These are phyloP conservation scores for Lactarius evosmus DNA, from an alignment of 768 basidiomycete species.

Conservation along the genomic window DNA sequence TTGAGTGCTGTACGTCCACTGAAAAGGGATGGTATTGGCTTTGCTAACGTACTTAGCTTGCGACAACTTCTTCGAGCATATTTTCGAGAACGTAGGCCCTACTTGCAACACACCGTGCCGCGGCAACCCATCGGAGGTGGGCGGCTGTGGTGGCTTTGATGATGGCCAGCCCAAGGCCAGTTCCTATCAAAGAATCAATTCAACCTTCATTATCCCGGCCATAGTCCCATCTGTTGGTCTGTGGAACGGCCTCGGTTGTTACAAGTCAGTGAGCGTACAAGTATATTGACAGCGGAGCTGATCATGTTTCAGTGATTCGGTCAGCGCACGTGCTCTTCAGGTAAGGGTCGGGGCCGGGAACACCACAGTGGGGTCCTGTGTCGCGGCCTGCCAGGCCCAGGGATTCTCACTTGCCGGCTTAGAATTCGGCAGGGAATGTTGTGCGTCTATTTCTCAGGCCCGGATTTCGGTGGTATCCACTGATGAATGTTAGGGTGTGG, in stretches of 20 bases:
- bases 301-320: constrained; percentile 34
- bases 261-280: constrained; percentile 44
- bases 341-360: constrained; percentile 41
- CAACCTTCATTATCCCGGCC: constrained; percentile 45
- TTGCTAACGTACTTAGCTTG: not conserved
- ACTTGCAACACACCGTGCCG: constrained; percentile 59
- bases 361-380: constrained; percentile 60
- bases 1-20: constrained; percentile 52
- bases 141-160: constrained; percentile 45
- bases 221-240: constrained; percentile 53
- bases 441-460: not conserved
- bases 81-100: constrained; percentile 43
- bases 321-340: constrained; percentile 35
- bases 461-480: not conserved
- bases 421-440: constrained; percentile 30
- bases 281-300: not conserved
- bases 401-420: constrained; percentile 67
- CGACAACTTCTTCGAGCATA: constrained; percentile 40
- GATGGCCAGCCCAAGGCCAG: constrained; percentile 43
- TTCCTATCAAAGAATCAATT: constrained; percentile 56
- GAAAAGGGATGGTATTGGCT: not conserved
- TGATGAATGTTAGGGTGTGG: not conserved
- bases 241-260: constrained; percentile 73
- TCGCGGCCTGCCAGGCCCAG: constrained; percentile 62
- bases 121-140: constrained; percentile 54